Evolutionary conservation across 495 filamentous ascomycete species (phyloP).

Genomic region (Aspergillus funiculosus): DNA sequence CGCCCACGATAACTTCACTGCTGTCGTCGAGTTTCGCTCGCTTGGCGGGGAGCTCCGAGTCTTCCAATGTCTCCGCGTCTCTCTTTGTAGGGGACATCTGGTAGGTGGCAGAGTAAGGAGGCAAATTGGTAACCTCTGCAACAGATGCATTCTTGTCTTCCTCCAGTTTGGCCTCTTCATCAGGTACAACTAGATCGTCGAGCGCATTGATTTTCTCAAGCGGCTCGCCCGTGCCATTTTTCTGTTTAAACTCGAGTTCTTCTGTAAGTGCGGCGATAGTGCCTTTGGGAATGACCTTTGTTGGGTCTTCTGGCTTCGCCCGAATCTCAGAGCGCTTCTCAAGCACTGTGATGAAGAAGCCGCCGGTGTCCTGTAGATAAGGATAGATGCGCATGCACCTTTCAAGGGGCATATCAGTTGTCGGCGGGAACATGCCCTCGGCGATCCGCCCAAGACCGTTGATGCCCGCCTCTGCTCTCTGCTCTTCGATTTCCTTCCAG

Average conservation of each 20-base stretch:
- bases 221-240: conserved; percentile 35
- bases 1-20: conserved; percentile 38
- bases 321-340: conserved; percentile 87
- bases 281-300: conserved; percentile 50
- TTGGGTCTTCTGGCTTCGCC: conserved; percentile 66
- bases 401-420: conserved; percentile 66
- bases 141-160: conserved; percentile 41
- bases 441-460: conserved; percentile 58
- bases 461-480: conserved; percentile 50
- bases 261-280: conserved; percentile 50
- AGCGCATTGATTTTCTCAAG: conserved; percentile 47
- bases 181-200: conserved; percentile 41
- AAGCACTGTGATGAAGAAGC: conserved; percentile 93
- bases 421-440: conserved; percentile 78
- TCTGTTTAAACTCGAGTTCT: conserved; percentile 45
- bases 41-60: conserved; percentile 43
- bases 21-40: conserved; percentile 43
- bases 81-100: conserved; percentile 33
- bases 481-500: conserved; percentile 69
- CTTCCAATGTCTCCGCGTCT: conserved; percentile 36
- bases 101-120: conserved; percentile 35
- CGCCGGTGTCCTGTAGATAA: conserved; percentile 91
- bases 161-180: conserved; percentile 30
- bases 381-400: conserved; percentile 90
- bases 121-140: conserved; percentile 37